Percentiles rank a stretch among this genome's conserved stretches.
These are phyloP conservation scores for Pseudogymnoascus verrucosus DNA, from an alignment of 2,329 filamentous ascomycete genomes.

Conservation along the genomic window DNA sequence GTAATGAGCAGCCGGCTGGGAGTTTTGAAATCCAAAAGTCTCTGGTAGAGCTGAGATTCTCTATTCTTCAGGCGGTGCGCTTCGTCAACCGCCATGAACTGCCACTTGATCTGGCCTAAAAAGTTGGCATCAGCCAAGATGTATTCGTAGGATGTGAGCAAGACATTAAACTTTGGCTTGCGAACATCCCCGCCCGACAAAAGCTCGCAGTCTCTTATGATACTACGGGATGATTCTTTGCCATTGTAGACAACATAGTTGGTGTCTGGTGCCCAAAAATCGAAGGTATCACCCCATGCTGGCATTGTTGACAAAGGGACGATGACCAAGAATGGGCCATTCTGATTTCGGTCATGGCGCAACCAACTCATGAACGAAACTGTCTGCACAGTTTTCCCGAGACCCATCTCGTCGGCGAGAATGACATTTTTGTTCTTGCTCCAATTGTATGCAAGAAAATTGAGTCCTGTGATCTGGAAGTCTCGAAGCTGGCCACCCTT, in stretches of 20 bases:
- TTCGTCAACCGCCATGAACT: slow-evolving; percentile 92
- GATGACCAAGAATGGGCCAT: slow-evolving; percentile 94
- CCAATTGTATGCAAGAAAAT: slow-evolving; percentile 96
- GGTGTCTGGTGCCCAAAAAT: slow-evolving; percentile 88
- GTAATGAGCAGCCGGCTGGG: slow-evolving; percentile 90
- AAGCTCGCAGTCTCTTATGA: slow-evolving; percentile 85
- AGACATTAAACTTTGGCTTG: slow-evolving; percentile 93
- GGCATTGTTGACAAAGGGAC: slow-evolving; percentile 95
- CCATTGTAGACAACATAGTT: slow-evolving; percentile 98
- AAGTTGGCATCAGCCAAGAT: slow-evolving; percentile 81
- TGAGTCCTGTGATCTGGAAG: slow-evolving; percentile 89
- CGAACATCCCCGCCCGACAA: slow-evolving; percentile 77
- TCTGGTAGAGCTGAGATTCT: slow-evolving; percentile 86
- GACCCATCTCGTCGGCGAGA: slow-evolving; percentile 94
- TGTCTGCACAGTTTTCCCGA: slow-evolving; percentile 96
- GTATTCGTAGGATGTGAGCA: slow-evolving; percentile 96
- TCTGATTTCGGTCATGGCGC: slow-evolving; percentile 77
- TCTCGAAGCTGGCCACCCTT: slow-evolving; percentile 76
- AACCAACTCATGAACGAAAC: slow-evolving; percentile 97
- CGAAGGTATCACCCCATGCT: slow-evolving; percentile 96
- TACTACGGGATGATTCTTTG: slow-evolving; percentile 74
- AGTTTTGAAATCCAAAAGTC: slow-evolving; percentile 75
- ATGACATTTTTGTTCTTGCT: slow-evolving; percentile 91
- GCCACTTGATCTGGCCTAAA: slow-evolving; percentile 88
- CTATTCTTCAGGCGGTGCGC: slow-evolving; percentile 94